Evolutionary conservation across 768 basidiomycete species (phyloP).

Genomic region (Suillus ampliporus): DNA sequence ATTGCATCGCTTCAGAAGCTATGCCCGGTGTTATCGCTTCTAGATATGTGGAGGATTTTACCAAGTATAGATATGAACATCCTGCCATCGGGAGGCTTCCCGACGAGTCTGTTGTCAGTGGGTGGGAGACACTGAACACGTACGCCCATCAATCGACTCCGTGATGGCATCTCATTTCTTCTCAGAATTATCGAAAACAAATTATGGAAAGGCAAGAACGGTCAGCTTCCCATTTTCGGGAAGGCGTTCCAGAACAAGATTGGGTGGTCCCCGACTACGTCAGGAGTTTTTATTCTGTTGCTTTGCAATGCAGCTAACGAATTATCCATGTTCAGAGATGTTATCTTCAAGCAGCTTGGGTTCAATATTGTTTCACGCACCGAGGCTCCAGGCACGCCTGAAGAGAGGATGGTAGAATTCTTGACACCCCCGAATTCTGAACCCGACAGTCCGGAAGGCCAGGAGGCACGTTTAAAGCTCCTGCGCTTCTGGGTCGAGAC

Average conservation of each 20-base stretch:
- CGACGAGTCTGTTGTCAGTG: conserved; percentile 58
- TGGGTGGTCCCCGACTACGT: conserved; percentile 70
- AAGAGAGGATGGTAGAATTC: conserved; percentile 38
- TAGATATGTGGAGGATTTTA: conserved; percentile 65
- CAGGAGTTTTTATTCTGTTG: conserved; percentile 31
- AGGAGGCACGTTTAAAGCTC: conserved; percentile 60
- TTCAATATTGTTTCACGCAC: conserved; percentile 35
- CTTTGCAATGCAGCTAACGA: conserved; percentile 17
- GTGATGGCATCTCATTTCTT: conserved; percentile 3
- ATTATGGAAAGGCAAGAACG: conserved; percentile 72
- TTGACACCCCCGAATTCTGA: conserved; percentile 65
- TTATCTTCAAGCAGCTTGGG: conserved; percentile 48
- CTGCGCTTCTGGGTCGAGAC: conserved; percentile 85
- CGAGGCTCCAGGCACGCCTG: conserved; percentile 24
- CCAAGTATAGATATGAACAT: conserved; percentile 62
- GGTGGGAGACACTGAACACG: conserved; percentile 72
- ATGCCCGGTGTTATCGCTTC: conserved; percentile 77
- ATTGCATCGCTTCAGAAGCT: conserved; percentile 69
- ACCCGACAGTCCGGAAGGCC: conserved; percentile 48
- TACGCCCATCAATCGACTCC: conserved; percentile 41
- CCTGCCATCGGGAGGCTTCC: conserved; percentile 61
- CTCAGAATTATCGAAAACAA: conserved; percentile 76
- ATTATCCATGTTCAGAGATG: conserved; percentile 34
- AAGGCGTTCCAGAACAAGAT: conserved; percentile 64
- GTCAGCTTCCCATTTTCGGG: conserved; percentile 59